A percentile compares a stretch with the other conserved stretches of the same genome.
phyloP scores from a whole-genome alignment of 148 eudicot species.

The Selenicereus undatus region DNA sequence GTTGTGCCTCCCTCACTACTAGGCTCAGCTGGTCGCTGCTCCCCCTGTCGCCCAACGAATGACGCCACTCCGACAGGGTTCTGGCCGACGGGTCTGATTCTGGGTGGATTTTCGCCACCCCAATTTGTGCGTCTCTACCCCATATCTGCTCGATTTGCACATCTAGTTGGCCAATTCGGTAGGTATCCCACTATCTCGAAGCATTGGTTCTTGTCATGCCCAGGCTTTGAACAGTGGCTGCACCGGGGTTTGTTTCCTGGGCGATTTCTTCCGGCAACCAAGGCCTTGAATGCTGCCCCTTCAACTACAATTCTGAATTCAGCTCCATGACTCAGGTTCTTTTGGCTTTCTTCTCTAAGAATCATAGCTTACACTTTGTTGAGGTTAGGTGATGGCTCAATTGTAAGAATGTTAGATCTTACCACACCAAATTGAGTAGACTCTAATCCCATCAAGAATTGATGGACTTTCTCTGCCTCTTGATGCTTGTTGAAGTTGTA shows the following conservation, averaged over 20 bases:
- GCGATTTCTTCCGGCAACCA: neutral
- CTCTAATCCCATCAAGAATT: neutral
- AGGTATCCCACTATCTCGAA: neutral
- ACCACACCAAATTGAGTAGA: neutral
- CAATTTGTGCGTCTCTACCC: too few species aligned
- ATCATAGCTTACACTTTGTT: neutral
- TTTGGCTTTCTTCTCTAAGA: neutral
- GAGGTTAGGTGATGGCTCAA: neutral
- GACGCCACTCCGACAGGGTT: too few species aligned
- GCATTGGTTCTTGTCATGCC: neutral
- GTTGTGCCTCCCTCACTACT: neutral
- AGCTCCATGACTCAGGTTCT: neutral
- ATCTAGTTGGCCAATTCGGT: neutral
- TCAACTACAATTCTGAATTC: neutral
- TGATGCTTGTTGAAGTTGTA: neutral
- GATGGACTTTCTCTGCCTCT: neutral
- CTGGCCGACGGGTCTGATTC: too few species aligned
- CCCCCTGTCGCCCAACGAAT: too few species aligned
- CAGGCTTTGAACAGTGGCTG: neutral
- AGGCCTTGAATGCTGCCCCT: neutral
- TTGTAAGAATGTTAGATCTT: neutral
- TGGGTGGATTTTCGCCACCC: too few species aligned
- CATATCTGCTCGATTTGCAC: too few species aligned
- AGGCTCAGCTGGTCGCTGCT: too few species aligned
- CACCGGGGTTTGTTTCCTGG: neutral